These are phyloP conservation scores for Vanrija sp. DNA, from an alignment of 1,284 basidiomycete genomes.

Conservation along the genomic window DNA sequence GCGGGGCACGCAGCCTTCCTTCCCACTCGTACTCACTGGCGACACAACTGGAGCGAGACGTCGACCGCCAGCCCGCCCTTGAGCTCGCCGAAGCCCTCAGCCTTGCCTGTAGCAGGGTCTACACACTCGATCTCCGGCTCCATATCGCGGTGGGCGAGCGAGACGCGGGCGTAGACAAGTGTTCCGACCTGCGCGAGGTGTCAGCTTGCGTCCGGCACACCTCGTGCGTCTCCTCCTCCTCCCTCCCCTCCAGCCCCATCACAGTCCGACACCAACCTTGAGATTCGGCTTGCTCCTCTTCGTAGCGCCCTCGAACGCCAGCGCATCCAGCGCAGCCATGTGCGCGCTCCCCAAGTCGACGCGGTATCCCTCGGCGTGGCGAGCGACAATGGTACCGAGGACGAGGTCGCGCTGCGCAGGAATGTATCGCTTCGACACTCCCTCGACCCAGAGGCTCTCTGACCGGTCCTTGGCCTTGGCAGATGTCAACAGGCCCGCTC, in stretches of 20 bases:
- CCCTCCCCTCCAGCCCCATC: not conserved
- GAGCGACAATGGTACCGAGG: slow-evolving; percentile 51
- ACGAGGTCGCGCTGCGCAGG: slow-evolving; percentile 51
- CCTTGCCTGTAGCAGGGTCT: slow-evolving; percentile 51
- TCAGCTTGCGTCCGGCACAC: not conserved
- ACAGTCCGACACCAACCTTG: slow-evolving; percentile 37
- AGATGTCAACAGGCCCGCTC: slow-evolving; percentile 34
- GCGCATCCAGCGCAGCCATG: slow-evolving; percentile 50
- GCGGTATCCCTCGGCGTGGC: slow-evolving; percentile 52
- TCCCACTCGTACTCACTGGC: slow-evolving; percentile 45
- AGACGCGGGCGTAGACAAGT: slow-evolving; percentile 52
- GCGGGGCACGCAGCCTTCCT: not conserved
- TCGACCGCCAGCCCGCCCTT: slow-evolving; percentile 48
- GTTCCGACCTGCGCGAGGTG: slow-evolving; percentile 49
- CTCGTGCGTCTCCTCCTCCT: not conserved
- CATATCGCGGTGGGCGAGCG: slow-evolving; percentile 51
- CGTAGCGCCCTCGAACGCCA: slow-evolving; percentile 55
- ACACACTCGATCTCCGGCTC: slow-evolving; percentile 55
- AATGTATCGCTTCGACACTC: slow-evolving; percentile 49
- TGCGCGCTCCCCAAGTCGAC: slow-evolving; percentile 53
- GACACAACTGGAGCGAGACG: slow-evolving; percentile 41
- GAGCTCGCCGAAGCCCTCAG: slow-evolving; percentile 53
- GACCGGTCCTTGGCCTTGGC: slow-evolving; percentile 23
- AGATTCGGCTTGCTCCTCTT: slow-evolving; percentile 54
- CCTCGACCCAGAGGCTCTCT: slow-evolving; percentile 44